Base-by-base conservation (phyloP, 2,329 filamentous ascomycete species). In the Paracoccidioides brasiliensis region DNA sequence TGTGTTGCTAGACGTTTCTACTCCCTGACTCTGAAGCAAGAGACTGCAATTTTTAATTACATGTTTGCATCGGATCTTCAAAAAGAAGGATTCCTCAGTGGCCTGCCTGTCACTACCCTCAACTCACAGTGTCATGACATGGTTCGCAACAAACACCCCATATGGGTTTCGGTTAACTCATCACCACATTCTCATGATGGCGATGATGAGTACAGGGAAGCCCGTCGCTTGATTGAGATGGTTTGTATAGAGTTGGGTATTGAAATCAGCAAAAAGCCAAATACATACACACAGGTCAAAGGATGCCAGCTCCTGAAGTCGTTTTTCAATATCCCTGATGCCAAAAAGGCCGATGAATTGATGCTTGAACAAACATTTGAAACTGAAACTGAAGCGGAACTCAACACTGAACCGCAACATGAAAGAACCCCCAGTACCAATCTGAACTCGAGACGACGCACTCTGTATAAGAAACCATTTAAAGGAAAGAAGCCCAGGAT, bases 121-220 rank as follows among this genome's bases (percentile, higher is more conserved):
- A 5, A 57, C 2, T n/a, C 59, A 0, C 67, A 69, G 37, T 66
- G 62, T 61, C 6, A 8, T 4, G 59, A 60, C 12, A 56, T 72
- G 54, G 55, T 51, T 10, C 14, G 53, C 1, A 33, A 52, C 0
- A 52, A 59, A 0, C 48, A 66, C 35, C 35, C 46, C 0, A 57
- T 67, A 0, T 71, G 63, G 64, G 38, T 52, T 0, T 50, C 60
- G 30, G 64, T 69, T 0, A 62, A 69, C 6, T 35, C 58, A 0
- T 62, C 62, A 15, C 48, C 15, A 12, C 56, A 38, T 22, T 22
- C 33, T 10, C 8, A 50, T 38, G 46, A 3, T 38, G 37, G 12
- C 3, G 28, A 33, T 6, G 37, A 52, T 1, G 41, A 46, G 6
- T 44, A 43, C 22, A 38, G 44, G 10, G 40, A 51, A 28, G 52